Percentiles rank a stretch among this genome's conserved stretches.
phyloP scores from a whole-genome alignment of 2,329 filamentous ascomycete genomes.

The Sphaerulina musiva region DNA sequence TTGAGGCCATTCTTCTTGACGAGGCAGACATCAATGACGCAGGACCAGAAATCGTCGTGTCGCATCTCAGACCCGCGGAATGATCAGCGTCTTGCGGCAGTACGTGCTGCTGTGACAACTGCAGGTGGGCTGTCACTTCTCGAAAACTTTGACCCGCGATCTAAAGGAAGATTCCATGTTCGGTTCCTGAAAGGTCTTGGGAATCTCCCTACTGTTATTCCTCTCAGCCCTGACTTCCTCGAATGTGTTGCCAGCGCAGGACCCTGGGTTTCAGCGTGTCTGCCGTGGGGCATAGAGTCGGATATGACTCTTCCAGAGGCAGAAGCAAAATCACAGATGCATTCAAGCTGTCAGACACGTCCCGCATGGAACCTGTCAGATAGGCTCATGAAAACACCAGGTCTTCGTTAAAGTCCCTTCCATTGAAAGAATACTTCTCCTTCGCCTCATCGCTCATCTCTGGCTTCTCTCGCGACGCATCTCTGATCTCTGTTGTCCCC shows the following conservation, averaged over 20 bases:
- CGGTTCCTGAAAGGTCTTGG: constrained; percentile 15
- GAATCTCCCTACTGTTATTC: constrained; percentile 30
- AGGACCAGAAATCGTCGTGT: neutral
- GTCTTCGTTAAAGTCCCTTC: constrained; percentile 29
- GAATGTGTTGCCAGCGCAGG: constrained; percentile 20
- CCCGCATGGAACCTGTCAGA: neutral
- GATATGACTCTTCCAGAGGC: neutral
- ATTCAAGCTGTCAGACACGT: no score
- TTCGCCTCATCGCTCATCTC: constrained; percentile 28
- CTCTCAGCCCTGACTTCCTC: constrained; percentile 29
- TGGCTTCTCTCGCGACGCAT: constrained; percentile 18
- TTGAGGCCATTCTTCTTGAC: constrained; percentile 21
- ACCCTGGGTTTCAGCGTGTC: constrained; percentile 10
- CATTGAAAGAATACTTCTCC: constrained; percentile 28
- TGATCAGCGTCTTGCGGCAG: constrained; percentile 3
- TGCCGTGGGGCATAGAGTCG: neutral
- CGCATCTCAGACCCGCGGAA: neutral
- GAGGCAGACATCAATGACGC: neutral
- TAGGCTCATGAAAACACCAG: constrained; percentile 14
- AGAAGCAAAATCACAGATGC: neutral
- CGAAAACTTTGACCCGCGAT: neutral
- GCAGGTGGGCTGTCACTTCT: constrained; percentile 5
- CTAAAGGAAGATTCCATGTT: neutral
- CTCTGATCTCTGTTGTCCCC: constrained; percentile 11
- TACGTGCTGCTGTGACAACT: constrained; percentile 10